Evolutionary conservation across 208 protist genomes (phyloP), one percentile per base, ranked within the genome.

Genomic region (Sergeia podlipaevii): DNA sequence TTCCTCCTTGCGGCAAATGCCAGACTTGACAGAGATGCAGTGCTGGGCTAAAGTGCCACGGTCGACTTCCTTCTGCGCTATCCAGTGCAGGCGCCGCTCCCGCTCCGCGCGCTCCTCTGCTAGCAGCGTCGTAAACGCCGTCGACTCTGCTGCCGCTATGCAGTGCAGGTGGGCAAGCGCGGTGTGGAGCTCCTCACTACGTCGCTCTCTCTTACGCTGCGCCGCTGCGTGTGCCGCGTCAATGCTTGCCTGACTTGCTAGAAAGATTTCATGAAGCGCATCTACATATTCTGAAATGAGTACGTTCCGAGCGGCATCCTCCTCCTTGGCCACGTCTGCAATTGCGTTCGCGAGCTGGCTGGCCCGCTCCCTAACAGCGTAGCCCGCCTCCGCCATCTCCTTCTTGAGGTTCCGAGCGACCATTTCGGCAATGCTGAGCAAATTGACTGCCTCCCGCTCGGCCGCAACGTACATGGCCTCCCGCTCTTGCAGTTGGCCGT

Each of bases 131-230:
- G 44, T 42, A 49, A 75, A 76, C 18, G 60, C 60, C 0, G 39
- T 46, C 23, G 55, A 43, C 41, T 84, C 80, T 43, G 77, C 80
- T 10, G 50, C 50, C 36, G 47, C 43, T 28, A 89, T 84, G 10
- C 28, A 46, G 21, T 57, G 43, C 8, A 86, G 42, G 7, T 45
- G 29, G 15, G 61, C 60, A 26, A 80, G 23, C 0, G 79, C 79
- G 17, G 51, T 36, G 56, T 38, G 41, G 18, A 72, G 30, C 10
- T 53, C 29, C 24, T 0, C 26, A 30, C 54, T 57, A 2, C 57
- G 48, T 10, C 32, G 27, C 21, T 48, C 32, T 20, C 21, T 43
- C 15, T 66, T 57, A 5, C 57, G 6, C 21, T 58, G n/a, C 26
- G 58, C 58, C 11, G 44, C 0, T 2, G 60, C 43, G 13, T 13